phyloP scores from a whole-genome alignment of 1,139 yeast species.

The Yamadazyma atlantica region DNA sequence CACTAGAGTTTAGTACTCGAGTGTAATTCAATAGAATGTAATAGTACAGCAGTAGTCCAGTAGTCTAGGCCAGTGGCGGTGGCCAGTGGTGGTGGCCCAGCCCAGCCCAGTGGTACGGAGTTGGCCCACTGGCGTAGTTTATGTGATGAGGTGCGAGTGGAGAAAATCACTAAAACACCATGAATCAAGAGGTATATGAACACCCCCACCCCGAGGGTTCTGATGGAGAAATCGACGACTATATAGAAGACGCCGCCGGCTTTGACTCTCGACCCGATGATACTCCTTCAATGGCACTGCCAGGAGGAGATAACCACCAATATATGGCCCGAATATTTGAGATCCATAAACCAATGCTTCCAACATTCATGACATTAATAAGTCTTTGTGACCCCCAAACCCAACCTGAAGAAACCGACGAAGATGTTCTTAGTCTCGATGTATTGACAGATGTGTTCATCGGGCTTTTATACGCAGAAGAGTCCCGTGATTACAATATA shows the following conservation, averaged over 20 bases:
- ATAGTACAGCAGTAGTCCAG: too few species aligned
- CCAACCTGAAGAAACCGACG: slow-evolving; percentile 65
- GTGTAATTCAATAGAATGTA: too few species aligned
- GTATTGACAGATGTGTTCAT: slow-evolving; percentile 52
- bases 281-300: background rate
- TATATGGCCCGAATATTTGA: background rate
- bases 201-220: too few species aligned
- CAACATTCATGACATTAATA: slow-evolving; percentile 24
- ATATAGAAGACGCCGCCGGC: background rate
- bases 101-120: too few species aligned
- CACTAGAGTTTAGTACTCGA: too few species aligned
- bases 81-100: too few species aligned
- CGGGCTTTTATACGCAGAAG: slow-evolving; percentile 20
- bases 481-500: slow-evolving; percentile 14
- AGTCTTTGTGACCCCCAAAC: slow-evolving; percentile 64
- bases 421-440: slow-evolving; percentile 52
- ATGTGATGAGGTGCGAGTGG: too few species aligned
- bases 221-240: too few species aligned
- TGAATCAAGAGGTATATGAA: too few species aligned
- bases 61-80: too few species aligned
- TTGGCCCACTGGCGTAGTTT: too few species aligned
- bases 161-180: too few species aligned
- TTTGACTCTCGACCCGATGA: background rate
- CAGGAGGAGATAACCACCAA: background rate
- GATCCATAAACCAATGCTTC: background rate